phyloP scores from a whole-genome alignment of 1,284 basidiomycete species.

The Apiotrichum akiyoshidainum region DNA sequence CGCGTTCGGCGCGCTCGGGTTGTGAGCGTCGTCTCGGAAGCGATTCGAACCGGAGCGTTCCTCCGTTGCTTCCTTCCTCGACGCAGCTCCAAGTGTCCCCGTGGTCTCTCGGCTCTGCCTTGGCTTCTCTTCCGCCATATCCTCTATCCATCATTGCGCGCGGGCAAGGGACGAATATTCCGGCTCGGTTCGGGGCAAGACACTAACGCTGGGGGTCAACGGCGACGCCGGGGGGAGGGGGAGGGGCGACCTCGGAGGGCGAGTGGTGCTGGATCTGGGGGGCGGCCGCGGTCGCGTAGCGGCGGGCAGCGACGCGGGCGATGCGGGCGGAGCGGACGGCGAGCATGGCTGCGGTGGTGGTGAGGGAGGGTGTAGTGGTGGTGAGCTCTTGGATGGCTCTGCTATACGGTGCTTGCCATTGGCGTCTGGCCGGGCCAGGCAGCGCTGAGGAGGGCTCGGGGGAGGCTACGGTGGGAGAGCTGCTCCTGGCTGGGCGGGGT shows the following conservation, averaged over 20 bases:
- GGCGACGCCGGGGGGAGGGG: conserved; percentile 39
- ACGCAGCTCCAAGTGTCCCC: background rate
- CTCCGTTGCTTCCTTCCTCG: background rate
- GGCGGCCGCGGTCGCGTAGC: conserved; percentile 6
- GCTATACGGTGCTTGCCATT: conserved; percentile 10
- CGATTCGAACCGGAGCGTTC: background rate
- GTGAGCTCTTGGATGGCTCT: background rate
- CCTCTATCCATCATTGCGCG: too few species aligned
- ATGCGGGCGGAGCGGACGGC: conserved; percentile 23
- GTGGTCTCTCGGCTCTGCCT: too few species aligned
- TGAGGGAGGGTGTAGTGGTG: background rate
- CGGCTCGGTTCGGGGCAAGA: background rate
- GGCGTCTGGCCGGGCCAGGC: background rate
- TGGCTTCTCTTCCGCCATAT: too few species aligned
- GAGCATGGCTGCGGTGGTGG: conserved; percentile 26
- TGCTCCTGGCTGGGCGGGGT: too few species aligned
- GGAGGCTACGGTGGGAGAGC: too few species aligned
- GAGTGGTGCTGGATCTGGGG: conserved; percentile 16
- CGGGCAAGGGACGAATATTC: too few species aligned
- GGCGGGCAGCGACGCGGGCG: conserved; percentile 14
- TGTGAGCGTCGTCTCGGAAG: too few species aligned
- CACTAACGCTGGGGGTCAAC: conserved; percentile 48
- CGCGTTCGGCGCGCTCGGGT: too few species aligned
- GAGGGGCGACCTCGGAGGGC: conserved; percentile 14
- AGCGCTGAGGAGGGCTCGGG: too few species aligned